Conservation (phyloP, 2,329 filamentous ascomycete species). For the Hypoxylon sp. region DNA sequence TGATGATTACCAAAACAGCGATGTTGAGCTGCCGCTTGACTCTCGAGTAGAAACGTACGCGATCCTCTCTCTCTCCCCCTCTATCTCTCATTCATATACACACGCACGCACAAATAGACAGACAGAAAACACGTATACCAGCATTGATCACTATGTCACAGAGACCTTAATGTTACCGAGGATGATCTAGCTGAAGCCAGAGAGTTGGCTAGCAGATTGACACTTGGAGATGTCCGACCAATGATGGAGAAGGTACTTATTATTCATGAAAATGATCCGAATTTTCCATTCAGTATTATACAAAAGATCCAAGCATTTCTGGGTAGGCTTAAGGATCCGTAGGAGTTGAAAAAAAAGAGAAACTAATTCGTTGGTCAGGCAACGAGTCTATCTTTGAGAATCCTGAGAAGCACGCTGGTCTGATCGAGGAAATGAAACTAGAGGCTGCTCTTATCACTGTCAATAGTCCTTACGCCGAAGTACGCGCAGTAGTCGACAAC, state of each 20-base stretch:
- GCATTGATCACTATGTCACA: constrained; percentile 13
- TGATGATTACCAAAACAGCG: constrained; percentile 31
- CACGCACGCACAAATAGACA: too few species aligned
- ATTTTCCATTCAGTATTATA: constrained; percentile 62
- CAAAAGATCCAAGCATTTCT: constrained; percentile 60
- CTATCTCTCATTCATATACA: too few species aligned
- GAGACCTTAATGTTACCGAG: constrained; percentile 50
- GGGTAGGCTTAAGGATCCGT: constrained; percentile 22
- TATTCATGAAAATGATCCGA: constrained; percentile 63
- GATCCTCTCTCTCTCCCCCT: too few species aligned
- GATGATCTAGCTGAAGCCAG: constrained; percentile 48
- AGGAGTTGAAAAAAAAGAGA: background rate
- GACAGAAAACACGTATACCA: background rate
- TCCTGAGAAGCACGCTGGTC: constrained; percentile 56
- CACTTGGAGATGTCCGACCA: constrained; percentile 47
- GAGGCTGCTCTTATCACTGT: constrained; percentile 55
- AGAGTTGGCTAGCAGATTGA: constrained; percentile 44
- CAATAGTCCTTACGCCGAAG: constrained; percentile 59
- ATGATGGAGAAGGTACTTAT: constrained; percentile 59
- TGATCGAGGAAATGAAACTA: constrained; percentile 56
- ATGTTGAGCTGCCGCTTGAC: constrained; percentile 33
- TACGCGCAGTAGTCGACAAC: constrained; percentile 66
- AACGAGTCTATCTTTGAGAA: constrained; percentile 51
- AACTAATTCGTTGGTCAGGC: constrained; percentile 12
- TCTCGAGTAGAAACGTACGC: constrained; percentile 42